Evolutionary conservation across 2,329 filamentous ascomycete species (phyloP).

Genomic region (Fusarium graminum): DNA sequence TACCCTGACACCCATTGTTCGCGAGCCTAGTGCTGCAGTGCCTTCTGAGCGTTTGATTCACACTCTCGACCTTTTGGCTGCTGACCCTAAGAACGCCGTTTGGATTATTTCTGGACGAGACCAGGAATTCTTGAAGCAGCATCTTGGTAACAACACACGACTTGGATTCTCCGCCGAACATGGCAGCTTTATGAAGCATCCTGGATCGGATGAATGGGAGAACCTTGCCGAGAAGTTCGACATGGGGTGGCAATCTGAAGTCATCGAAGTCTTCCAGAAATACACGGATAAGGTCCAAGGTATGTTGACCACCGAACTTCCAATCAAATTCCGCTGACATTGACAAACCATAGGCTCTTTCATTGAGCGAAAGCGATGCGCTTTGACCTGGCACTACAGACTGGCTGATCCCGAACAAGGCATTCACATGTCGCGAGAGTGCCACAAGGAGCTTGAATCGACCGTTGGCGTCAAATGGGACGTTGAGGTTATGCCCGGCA

Average conservation of each 20-base stretch:
- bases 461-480: constrained; percentile 85
- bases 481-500: constrained; percentile 96
- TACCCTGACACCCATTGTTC: constrained; percentile 94
- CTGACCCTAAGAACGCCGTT: constrained; percentile 86
- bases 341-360: constrained; percentile 75
- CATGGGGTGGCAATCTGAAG: constrained; percentile 93
- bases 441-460: constrained; percentile 82
- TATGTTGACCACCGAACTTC: constrained; percentile 56
- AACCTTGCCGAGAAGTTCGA: constrained; percentile 88
- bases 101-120: constrained; percentile 99
- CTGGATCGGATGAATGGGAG: constrained; percentile 82
- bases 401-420: constrained; percentile 89
- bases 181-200: constrained; percentile 92
- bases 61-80: constrained; percentile 81
- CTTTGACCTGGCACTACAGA: constrained; percentile 97
- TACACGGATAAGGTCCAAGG: constrained; percentile 90
- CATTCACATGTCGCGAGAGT: constrained; percentile 81
- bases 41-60: constrained; percentile 86
- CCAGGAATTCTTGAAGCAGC: constrained; percentile 89
- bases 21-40: constrained; percentile 88
- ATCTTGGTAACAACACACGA: constrained; percentile 89
- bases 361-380: constrained; percentile 93
- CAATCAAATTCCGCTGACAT: not conserved
- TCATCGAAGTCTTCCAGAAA: constrained; percentile 85
- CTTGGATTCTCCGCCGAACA: constrained; percentile 97